Conservation (phyloP, 306 rosid species). For the Styphnolobium japonicum region DNA sequence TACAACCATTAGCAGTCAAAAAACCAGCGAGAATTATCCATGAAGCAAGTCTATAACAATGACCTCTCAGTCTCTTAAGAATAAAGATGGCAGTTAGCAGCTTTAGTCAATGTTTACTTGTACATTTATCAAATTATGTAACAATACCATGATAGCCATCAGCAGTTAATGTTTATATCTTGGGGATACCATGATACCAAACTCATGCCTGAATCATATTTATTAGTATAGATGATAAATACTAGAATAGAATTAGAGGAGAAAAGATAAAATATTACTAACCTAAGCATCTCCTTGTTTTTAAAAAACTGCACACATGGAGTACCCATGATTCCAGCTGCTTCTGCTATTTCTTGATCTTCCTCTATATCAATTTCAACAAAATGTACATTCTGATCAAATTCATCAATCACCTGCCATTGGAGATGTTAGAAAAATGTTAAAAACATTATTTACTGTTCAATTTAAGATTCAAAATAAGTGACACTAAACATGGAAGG, state of each 20-base stretch:
- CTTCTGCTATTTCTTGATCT: conserved; percentile 74
- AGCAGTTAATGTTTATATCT: not conserved
- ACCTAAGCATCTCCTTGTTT: conserved; percentile 70
- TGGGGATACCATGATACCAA: not conserved
- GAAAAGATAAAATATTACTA: conserved; percentile 4
- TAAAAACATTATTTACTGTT: not conserved
- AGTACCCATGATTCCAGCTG: conserved; percentile 78
- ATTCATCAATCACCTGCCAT: conserved; percentile 67
- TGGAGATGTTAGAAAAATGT: not conserved
- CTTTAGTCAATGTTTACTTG: too few species aligned
- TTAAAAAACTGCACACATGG: conserved; percentile 77
- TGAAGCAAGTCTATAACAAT: too few species aligned
- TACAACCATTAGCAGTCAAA: not conserved
- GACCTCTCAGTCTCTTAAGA: not conserved
- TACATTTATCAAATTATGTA: too few species aligned
- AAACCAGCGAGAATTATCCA: not conserved
- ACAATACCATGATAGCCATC: not conserved
- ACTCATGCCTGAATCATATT: not conserved
- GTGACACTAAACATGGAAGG: not conserved
- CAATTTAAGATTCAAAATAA: not conserved
- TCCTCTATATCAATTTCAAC: conserved; percentile 78
- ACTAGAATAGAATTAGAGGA: too few species aligned
- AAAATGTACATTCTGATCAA: conserved; percentile 62
- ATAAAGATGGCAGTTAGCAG: not conserved
- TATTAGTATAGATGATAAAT: too few species aligned